Conservation (phyloP, 768 basidiomycete genomes). For the Panellus pusillus region DNA sequence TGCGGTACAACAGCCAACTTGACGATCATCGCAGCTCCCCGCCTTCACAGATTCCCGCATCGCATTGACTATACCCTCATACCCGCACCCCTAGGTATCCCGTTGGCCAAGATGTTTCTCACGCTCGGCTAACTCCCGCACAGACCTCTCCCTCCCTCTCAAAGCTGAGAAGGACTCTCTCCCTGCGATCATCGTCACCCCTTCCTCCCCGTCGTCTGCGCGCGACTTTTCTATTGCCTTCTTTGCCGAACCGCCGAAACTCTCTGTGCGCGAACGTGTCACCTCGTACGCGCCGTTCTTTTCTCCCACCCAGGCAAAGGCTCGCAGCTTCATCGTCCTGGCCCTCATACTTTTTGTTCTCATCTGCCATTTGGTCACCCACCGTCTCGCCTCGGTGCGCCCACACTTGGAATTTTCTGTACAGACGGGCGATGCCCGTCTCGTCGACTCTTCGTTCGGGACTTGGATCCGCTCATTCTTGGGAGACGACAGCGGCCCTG, state of each 20-base stretch:
- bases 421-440: slow-evolving; percentile 29
- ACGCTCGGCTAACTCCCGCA: neutral
- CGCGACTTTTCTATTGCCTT: slow-evolving; percentile 80
- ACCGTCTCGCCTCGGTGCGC: slow-evolving; percentile 53
- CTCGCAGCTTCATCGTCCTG: slow-evolving; percentile 53
- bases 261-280: slow-evolving; percentile 57
- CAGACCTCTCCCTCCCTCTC: slow-evolving; percentile 37
- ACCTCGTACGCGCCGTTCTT: slow-evolving; percentile 29
- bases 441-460: slow-evolving; percentile 27
- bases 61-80: slow-evolving; percentile 72
- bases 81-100: slow-evolving; percentile 74
- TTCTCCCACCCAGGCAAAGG: slow-evolving; percentile 34
- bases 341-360: slow-evolving; percentile 51
- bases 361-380: slow-evolving; percentile 55
- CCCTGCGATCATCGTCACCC: slow-evolving; percentile 83
- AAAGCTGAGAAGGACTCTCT: slow-evolving; percentile 70
- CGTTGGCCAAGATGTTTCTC: neutral
- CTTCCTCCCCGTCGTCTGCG: slow-evolving; percentile 65
- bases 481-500: slow-evolving; percentile 16
- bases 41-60: slow-evolving; percentile 70
- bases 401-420: slow-evolving; percentile 57
- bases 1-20: neutral
- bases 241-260: slow-evolving; percentile 61
- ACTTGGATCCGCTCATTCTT: slow-evolving; percentile 34
- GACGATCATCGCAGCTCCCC: slow-evolving; percentile 44